Conservation (phyloP, 768 basidiomycete species). For the Pholiota conissans region DNA sequence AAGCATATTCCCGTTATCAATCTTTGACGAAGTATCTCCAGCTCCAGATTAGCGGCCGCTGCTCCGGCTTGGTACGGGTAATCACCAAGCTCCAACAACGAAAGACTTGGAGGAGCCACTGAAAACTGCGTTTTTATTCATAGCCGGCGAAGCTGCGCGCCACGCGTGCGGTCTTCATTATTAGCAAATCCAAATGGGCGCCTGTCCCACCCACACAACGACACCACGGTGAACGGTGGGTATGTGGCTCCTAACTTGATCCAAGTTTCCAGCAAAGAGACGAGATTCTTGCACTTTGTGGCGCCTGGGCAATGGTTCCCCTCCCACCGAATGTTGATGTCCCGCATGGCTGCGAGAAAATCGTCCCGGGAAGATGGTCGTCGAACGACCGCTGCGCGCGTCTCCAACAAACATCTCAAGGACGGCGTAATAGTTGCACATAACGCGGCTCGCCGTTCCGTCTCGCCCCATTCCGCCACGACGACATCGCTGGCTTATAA, state of each 20-base stretch:
- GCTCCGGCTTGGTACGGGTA: no score
- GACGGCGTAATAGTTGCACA: not conserved
- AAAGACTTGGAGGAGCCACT: no score
- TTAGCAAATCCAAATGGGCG: not conserved
- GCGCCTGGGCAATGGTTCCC: not conserved
- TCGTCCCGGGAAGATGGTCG: not conserved
- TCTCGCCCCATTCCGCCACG: not conserved
- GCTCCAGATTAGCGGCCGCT: not conserved
- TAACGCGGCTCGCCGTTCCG: not conserved
- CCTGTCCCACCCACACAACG: not conserved
- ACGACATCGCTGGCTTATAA: not conserved
- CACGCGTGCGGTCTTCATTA: not conserved
- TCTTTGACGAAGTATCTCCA: slow-evolving; percentile 1
- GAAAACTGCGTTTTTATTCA: not conserved
- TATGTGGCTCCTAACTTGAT: not conserved
- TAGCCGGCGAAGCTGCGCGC: slow-evolving; percentile 1
- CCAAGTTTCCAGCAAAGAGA: not conserved
- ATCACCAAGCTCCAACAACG: no score
- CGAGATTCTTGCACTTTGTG: not conserved
- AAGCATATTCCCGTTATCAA: not conserved
- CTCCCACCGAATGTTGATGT: slow-evolving; percentile 12
- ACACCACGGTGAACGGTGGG: not conserved
- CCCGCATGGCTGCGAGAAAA: slow-evolving; percentile 12
- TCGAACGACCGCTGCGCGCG: not conserved
- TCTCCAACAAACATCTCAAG: not conserved